Conservation (phyloP, 768 basidiomycete species). For the Naganishia kalamii region DNA sequence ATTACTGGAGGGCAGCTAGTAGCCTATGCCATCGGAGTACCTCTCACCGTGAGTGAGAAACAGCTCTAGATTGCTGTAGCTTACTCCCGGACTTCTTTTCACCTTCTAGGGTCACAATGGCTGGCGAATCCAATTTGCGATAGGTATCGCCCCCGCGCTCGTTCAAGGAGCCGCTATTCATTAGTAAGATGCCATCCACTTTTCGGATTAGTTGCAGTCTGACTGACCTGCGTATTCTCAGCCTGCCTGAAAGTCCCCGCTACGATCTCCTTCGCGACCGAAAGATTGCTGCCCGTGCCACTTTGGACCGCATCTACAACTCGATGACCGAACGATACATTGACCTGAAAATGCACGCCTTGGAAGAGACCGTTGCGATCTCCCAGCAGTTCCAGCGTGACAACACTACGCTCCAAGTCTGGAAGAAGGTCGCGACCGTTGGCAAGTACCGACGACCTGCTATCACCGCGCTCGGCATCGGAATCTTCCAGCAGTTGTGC, state of each 20-base stretch:
- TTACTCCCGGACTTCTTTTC: too few relatives aligned
- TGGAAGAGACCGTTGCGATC: slow-evolving; percentile 16
- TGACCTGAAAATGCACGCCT: slow-evolving; percentile 18
- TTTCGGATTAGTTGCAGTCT: too few relatives aligned
- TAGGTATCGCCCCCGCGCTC: slow-evolving; percentile 24
- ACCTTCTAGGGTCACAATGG: slow-evolving; percentile 28
- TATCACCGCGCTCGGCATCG: background rate
- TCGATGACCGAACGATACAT: slow-evolving; percentile 17
- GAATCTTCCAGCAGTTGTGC: slow-evolving; percentile 33
- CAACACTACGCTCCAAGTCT: background rate
- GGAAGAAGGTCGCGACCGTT: background rate
- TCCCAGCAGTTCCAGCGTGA: slow-evolving; percentile 8
- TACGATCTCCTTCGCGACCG: slow-evolving; percentile 15
- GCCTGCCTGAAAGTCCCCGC: slow-evolving; percentile 21
- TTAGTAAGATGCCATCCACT: too few relatives aligned
- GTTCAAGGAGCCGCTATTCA: too few relatives aligned
- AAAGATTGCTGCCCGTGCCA: slow-evolving; percentile 1
- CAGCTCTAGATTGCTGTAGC: too few relatives aligned
- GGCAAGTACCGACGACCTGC: background rate
- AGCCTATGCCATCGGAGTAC: slow-evolving; percentile 31
- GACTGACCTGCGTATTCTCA: background rate
- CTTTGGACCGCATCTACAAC: slow-evolving; percentile 9
- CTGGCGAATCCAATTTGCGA: slow-evolving; percentile 36
- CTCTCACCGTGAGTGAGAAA: too few relatives aligned
- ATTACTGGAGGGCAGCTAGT: slow-evolving; percentile 38